phyloP scores from a whole-genome alignment of 768 basidiomycete genomes.

The Chiua virens region DNA sequence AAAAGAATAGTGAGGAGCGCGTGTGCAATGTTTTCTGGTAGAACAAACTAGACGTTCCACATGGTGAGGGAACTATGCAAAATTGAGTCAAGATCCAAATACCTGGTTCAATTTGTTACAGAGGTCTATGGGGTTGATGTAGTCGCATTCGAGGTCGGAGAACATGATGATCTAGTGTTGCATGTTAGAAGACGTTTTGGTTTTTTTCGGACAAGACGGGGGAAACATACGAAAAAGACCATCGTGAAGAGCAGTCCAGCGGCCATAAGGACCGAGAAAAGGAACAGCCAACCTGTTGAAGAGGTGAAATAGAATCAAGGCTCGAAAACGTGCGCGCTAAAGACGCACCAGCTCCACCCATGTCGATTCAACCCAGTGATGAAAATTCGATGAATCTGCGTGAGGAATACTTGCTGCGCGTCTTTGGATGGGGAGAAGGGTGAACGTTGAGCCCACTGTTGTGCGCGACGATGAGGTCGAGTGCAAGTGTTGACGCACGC shows the following conservation, averaged over 20 bases:
- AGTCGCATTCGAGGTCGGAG: slow-evolving; percentile 98
- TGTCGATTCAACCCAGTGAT: slow-evolving; percentile 14
- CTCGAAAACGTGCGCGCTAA: not conserved
- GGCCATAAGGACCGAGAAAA: slow-evolving; percentile 94
- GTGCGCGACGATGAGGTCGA: not conserved
- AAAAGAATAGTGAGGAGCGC: slow-evolving; percentile 88
- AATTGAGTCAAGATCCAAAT: slow-evolving; percentile 18
- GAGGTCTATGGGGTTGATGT: slow-evolving; percentile 99
- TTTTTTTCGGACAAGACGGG: not conserved
- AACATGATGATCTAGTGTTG: slow-evolving; percentile 94
- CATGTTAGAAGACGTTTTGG: not conserved
- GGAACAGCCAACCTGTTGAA: slow-evolving; percentile 84
- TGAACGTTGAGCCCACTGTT: not conserved
- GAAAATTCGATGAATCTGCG: not conserved
- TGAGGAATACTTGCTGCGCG: too few species aligned
- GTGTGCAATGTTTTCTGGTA: slow-evolving; percentile 95
- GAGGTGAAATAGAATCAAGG: not conserved
- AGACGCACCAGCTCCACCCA: slow-evolving; percentile 46
- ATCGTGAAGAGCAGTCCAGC: too few species aligned
- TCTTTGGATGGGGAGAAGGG: too few species aligned
- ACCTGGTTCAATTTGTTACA: slow-evolving; percentile 99
- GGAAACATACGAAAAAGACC: slow-evolving; percentile 73
- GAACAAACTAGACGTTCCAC: slow-evolving; percentile 71
- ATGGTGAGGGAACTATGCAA: not conserved
- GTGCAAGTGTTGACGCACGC: not conserved